Evolutionary conservation across 2,329 filamentous ascomycete genomes (phyloP), one percentile per base, ranked within the genome.

Genomic region (Tolypocladium ophioglossoides): DNA sequence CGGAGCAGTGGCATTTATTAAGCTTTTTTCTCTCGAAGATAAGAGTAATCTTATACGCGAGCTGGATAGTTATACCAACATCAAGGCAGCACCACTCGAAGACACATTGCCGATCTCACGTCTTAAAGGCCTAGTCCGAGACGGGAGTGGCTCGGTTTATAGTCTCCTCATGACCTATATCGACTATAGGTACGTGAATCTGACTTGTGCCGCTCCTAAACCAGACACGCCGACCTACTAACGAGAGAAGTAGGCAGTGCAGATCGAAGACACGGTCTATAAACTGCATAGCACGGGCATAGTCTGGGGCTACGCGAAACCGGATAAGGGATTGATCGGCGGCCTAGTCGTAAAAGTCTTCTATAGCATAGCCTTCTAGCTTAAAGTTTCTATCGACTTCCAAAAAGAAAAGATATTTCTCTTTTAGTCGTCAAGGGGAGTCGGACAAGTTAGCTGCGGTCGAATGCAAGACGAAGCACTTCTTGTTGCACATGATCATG

Each of bases 251-350:
- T 53, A 44, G 52, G 35, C 35, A 27, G 34, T n/a, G 10, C 59
- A 64, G 50, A 53, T 64, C n/a, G 41, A 54, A 40, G 20, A 39
- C 7, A 48, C 56, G 0, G n/a, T 64, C 10, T n/a, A 54, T 4
- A 32, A 49, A 47, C 59, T 65, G 2, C 62, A 65, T 41, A 46
- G 54, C 9, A 39, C 41, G 16, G 63, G 61, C 7, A 60, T 66
- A 11, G 51, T 63, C 30, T 69, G 65, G 66, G 65, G 67, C 12
- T 64, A 67, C 47, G 64, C 57, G 12, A 68, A 68, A 46, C 54
- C 62, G 4, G 58, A 59, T 9, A 68, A 69, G 46, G 55, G 66
- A 20, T 54, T 69, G n/a, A 61, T 69, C 32, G 62, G 66, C 39
- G 41, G 50, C 51, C 61, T 60, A 63, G 24, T 60, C 57, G 44